These are phyloP conservation scores for Opeltia flavorubescens DNA, from an alignment of 495 filamentous ascomycete genomes.

Conservation along the genomic window DNA sequence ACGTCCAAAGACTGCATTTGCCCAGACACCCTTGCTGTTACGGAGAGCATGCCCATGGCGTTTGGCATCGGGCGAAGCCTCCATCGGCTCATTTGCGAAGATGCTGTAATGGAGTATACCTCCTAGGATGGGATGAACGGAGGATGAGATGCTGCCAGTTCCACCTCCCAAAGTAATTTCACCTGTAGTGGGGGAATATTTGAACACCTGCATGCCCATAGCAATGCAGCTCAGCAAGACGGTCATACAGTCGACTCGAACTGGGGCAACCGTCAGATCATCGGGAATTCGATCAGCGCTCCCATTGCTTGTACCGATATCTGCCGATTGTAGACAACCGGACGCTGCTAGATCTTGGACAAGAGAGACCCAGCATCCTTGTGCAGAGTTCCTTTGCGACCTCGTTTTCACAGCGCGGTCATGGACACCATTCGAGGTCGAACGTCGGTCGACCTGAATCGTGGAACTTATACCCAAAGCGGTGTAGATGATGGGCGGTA, in stretches of 20 bases:
- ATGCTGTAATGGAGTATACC: constrained; percentile 7
- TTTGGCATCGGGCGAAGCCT: background rate
- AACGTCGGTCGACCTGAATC: background rate
- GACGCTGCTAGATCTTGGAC: constrained; percentile 4
- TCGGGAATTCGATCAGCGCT: constrained; percentile 10
- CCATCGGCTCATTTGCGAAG: background rate
- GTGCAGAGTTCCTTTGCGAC: background rate
- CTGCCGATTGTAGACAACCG: background rate
- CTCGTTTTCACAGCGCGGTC: background rate
- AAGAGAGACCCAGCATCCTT: constrained; percentile 7
- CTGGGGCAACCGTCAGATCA: constrained; percentile 8
- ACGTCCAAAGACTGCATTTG: constrained; percentile 7
- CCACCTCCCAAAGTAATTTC: constrained; percentile 1
- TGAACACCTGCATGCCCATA: constrained; percentile 11
- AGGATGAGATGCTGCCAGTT: constrained; percentile 3
- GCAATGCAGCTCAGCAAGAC: constrained; percentile 7
- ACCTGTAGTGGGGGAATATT: constrained; percentile 2
- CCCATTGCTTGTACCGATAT: constrained; percentile 3
- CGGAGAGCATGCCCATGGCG: constrained; percentile 3
- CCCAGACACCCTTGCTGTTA: constrained; percentile 3
- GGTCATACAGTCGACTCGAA: constrained; percentile 4
- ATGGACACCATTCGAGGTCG: background rate
- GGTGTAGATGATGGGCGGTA: constrained; percentile 3
- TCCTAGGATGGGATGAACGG: constrained; percentile 5
- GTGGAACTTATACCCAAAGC: constrained; percentile 6